A percentile compares a stretch with the other conserved stretches of the same genome.
phyloP scores from a whole-genome alignment of 2,329 filamentous ascomycete species.

The Dryadomyces quercus-mongolicae region DNA sequence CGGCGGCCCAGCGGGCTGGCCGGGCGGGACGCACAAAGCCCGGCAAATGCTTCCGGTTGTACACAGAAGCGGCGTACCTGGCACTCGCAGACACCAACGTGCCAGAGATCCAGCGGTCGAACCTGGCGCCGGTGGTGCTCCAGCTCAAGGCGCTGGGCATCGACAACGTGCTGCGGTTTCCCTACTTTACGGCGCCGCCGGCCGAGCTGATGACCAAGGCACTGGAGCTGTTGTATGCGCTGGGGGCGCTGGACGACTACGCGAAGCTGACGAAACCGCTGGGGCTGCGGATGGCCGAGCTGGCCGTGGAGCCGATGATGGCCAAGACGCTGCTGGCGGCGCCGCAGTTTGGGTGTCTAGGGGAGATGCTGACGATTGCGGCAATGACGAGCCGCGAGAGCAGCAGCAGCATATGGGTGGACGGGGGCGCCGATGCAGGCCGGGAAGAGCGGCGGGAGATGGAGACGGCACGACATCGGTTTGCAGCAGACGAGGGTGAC shows the following conservation, averaged over 20 bases:
- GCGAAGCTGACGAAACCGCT: conserved; percentile 81
- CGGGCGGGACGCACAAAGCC: conserved; percentile 79
- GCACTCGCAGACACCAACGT: conserved; percentile 58
- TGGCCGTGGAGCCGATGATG: conserved; percentile 93
- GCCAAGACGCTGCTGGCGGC: conserved; percentile 74
- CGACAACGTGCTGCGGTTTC: conserved; percentile 84
- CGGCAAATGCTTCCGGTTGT: conserved; percentile 90
- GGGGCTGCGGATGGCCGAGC: conserved; percentile 83
- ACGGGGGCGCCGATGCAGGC: conserved; percentile 56
- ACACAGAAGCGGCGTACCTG: conserved; percentile 63
- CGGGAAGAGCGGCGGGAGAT: conserved; percentile 52
- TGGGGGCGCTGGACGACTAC: conserved; percentile 80
- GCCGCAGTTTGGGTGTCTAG: conserved; percentile 61
- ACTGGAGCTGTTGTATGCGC: conserved; percentile 73
- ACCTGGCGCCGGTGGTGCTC: conserved; percentile 75
- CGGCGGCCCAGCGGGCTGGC: conserved; percentile 82
- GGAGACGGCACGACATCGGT: conserved; percentile 65
- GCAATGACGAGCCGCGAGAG: conserved; percentile 87
- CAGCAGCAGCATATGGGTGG: conserved; percentile 69
- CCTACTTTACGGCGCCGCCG: conserved; percentile 78
- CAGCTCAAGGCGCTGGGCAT: conserved; percentile 93
- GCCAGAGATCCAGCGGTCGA: conserved; percentile 86
- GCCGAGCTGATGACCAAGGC: conserved; percentile 75
- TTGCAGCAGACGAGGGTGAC: conserved; percentile 87
- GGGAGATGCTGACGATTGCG: conserved; percentile 80